Base-by-base conservation (phyloP, 2,329 filamentous ascomycete species). In the Sporothrix protearum region DNA sequence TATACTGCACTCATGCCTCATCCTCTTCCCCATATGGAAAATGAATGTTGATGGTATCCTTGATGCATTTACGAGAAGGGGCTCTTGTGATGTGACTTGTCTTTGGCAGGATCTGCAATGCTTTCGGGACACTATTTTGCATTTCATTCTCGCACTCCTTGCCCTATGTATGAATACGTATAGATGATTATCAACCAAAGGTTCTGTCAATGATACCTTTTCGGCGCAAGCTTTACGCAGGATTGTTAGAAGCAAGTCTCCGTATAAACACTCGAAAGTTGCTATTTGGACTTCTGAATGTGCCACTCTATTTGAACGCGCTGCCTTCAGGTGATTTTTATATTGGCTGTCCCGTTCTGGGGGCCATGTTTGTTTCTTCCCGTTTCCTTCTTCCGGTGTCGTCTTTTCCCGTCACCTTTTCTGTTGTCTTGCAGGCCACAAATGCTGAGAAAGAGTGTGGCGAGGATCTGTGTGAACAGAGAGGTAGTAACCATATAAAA, bases 281-380 rank as follows among this genome's bases (percentile, higher is more conserved):
- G 33, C 8, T 4, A 42, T 63, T 2, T 14, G 42, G 36, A 64
- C 61, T 1, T 10, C 1, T 4, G 3, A 3, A 22, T 30, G 1
- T n/a, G 25, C 12, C 45, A 2, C 16, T 7, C 22, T 28, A n/a
- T n/a, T 8, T 28, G 6, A 22, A 42, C n/a, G 57, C 8, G 36
- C 10, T 39, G 30, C 36, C 12, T 61, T 63, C 3, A 42, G 39
- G 19, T 25, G 6, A 19, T 28, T 19, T 59, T 19, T 47, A 64
- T 64, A 64, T 64, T 39, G 36, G 39, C 6, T 64, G 39, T 64
- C 39, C 61, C 61, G 61, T 39, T 64, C 45, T 64, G 61, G 61
- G 61, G 61, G 61, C 39, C 61, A 30, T 45, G 22, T 47, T 64
- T 19, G 47, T 64, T 61, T 45, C 57, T 42, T 64, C 22, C 61